These are phyloP conservation scores for Cicer yamashitae DNA, from an alignment of 306 rosid species.

Conservation along the genomic window DNA sequence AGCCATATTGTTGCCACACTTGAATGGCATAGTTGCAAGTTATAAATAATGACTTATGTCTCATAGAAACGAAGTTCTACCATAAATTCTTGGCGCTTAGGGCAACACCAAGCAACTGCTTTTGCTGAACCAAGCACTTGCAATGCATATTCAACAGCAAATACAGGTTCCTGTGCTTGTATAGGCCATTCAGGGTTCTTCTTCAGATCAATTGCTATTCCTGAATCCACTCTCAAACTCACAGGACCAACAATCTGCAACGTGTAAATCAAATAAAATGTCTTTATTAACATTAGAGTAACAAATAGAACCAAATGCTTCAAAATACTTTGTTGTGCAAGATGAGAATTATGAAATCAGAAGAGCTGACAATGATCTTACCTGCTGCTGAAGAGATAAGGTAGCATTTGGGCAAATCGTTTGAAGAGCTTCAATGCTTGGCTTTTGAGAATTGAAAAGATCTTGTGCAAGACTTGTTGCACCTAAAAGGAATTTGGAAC, in stretches of 20 bases:
- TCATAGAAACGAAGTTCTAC: constrained; percentile 91
- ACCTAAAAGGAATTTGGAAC: constrained; percentile 72
- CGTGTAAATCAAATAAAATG: background rate
- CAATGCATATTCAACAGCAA: constrained; percentile 85
- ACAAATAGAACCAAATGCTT: constrained; percentile 16
- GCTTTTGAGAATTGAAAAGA: constrained; percentile 67
- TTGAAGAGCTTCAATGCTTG: constrained; percentile 64
- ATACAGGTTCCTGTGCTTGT: constrained; percentile 62
- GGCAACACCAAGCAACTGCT: constrained; percentile 96
- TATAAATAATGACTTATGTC: constrained; percentile 42
- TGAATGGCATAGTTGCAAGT: no score
- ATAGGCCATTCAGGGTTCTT: constrained; percentile 45
- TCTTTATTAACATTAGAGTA: constrained; percentile 17
- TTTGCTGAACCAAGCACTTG: constrained; percentile 93
- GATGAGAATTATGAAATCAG: background rate
- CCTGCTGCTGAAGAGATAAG: constrained; percentile 96
- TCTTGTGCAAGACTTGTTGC: constrained; percentile 70
- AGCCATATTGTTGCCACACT: no score
- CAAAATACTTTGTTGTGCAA: constrained; percentile 10
- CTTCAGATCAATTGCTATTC: constrained; percentile 67
- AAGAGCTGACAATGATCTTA: constrained; percentile 24
- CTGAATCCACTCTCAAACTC: constrained; percentile 84
- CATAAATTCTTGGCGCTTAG: constrained; percentile 82
- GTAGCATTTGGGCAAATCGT: constrained; percentile 71
- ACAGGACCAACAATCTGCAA: constrained; percentile 88